These are phyloP conservation scores for Amanita brunnescens DNA, from an alignment of 768 basidiomycete genomes.

Conservation along the genomic window DNA sequence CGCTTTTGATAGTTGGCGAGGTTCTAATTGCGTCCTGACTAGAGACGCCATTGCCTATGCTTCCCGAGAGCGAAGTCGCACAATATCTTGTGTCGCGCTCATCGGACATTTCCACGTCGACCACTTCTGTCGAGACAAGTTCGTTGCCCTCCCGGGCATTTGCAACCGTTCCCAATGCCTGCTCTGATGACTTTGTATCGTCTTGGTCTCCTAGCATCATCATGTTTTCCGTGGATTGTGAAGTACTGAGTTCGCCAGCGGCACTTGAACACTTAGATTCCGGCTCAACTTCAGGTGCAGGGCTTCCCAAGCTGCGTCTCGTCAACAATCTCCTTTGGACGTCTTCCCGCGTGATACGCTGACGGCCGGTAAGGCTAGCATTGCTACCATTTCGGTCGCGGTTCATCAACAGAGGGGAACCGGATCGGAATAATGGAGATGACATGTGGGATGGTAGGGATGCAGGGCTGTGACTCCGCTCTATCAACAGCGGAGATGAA, in stretches of 20 bases:
- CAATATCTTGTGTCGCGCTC: slow-evolving; percentile 30
- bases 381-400: slow-evolving; percentile 4
- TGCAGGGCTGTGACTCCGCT: slow-evolving; percentile 4
- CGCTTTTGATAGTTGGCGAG: not conserved
- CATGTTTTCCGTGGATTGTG: not conserved
- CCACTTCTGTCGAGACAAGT: not conserved
- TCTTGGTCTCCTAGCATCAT: not conserved
- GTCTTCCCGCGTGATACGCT: slow-evolving; percentile 45
- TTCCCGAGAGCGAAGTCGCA: slow-evolving; percentile 17
- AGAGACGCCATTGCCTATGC: slow-evolving; percentile 31
- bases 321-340: slow-evolving; percentile 40
- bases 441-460: not conserved
- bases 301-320: slow-evolving; percentile 36
- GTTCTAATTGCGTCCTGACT: slow-evolving; percentile 17
- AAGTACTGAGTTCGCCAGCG: not conserved
- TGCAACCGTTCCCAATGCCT: not conserved
- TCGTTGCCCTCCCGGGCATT: not conserved
- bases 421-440: slow-evolving; percentile 1
- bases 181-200: not conserved
- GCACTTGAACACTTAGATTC: not conserved
- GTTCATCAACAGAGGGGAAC: not conserved
- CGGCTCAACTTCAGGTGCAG: slow-evolving; percentile 18
- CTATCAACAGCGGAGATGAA: slow-evolving; percentile 4
- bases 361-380: slow-evolving; percentile 20
- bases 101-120: slow-evolving; percentile 17